Conservation (phyloP, 2,329 filamentous ascomycete genomes). For the Colletotrichum neosansevieriae region DNA sequence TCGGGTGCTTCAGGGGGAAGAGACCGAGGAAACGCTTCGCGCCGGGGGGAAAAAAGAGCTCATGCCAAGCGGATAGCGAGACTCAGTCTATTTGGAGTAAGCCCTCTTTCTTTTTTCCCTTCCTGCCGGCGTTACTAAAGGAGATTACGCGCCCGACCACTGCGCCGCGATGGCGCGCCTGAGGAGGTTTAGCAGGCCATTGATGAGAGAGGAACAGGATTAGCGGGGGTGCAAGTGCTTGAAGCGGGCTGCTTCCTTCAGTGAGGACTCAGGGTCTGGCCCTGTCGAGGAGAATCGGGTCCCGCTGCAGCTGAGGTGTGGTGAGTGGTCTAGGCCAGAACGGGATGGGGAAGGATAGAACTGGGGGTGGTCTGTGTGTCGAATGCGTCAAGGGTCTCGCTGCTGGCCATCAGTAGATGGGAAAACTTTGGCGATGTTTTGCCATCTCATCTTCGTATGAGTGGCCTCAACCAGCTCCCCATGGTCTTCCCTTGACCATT, state of each 20-base stretch:
- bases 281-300: constrained; percentile 13
- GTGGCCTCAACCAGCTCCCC: no score
- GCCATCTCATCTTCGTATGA: no score
- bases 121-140: constrained; percentile 19
- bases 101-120: not conserved
- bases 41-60: not conserved
- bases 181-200: constrained; percentile 18
- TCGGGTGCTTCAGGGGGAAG: constrained; percentile 12
- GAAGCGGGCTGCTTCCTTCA: not conserved
- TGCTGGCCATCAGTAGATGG: no score
- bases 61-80: not conserved
- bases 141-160: constrained; percentile 26
- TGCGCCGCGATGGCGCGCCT: constrained; percentile 33
- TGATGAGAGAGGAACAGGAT: constrained; percentile 16
- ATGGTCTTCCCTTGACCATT: no score
- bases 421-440: no score
- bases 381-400: no score
- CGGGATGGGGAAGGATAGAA: not conserved
- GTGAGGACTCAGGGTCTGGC: constrained; percentile 5
- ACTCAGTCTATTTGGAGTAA: not conserved
- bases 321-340: constrained; percentile 21
- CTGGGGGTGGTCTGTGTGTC: constrained; percentile 11
- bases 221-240: constrained; percentile 20
- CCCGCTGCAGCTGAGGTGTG: constrained; percentile 23
- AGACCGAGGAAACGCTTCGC: not conserved